Percentiles rank a stretch among this genome's conserved stretches.
phyloP scores from a whole-genome alignment of 495 filamentous ascomycete species.

The Cercophora scortea region DNA sequence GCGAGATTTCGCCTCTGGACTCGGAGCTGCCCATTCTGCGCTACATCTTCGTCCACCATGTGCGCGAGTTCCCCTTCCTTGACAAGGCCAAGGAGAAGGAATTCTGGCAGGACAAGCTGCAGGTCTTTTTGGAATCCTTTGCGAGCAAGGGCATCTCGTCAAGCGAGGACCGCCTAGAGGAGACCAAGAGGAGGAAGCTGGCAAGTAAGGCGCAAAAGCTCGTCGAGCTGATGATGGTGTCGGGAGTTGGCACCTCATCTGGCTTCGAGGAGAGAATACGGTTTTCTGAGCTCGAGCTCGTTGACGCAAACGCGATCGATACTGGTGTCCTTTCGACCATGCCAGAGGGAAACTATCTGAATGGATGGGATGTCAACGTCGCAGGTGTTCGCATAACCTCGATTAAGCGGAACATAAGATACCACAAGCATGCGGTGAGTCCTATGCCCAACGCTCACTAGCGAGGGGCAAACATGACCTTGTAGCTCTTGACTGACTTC shows the following conservation, averaged over 20 bases:
- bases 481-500: neutral
- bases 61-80: conserved; percentile 95
- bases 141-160: conserved; percentile 97
- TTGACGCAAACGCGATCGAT: conserved; percentile 86
- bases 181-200: conserved; percentile 89
- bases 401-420: conserved; percentile 77
- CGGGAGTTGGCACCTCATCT: conserved; percentile 87
- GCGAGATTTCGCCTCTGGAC: conserved; percentile 88
- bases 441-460: neutral
- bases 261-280: conserved; percentile 95
- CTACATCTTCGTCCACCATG: conserved; percentile 97
- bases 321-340: conserved; percentile 75
- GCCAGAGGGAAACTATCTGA: conserved; percentile 82
- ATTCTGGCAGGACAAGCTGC: conserved; percentile 98
- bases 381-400: conserved; percentile 76
- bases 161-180: conserved; percentile 89
- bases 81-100: conserved; percentile 95
- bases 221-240: conserved; percentile 98
- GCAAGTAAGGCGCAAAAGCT: conserved; percentile 90
- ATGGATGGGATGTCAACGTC: conserved; percentile 97
- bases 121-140: conserved; percentile 94
- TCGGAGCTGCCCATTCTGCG: conserved; percentile 89
- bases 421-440: conserved; percentile 87
- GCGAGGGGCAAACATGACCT: neutral
- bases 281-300: conserved; percentile 93